Conservation (phyloP, 78 protist species). For the Dictyostelium brefeldianum region DNA sequence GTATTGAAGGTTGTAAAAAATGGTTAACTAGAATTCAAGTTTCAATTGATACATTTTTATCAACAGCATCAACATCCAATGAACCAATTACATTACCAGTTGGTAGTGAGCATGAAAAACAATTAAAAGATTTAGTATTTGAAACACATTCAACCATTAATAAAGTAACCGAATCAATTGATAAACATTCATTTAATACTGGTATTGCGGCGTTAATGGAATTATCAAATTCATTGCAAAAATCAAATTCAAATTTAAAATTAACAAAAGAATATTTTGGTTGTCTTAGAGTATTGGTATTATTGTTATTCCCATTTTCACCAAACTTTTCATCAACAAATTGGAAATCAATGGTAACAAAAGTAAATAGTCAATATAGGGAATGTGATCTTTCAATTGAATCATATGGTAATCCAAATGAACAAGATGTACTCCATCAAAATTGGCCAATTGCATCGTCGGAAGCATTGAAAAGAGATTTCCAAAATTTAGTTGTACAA, state of each 20-base stretch:
- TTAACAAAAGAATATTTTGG: background rate
- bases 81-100: background rate
- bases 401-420: slow-evolving; percentile 19
- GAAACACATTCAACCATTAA: slow-evolving; percentile 23
- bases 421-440: background rate
- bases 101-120: background rate
- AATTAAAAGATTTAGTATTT: slow-evolving; percentile 1
- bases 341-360: slow-evolving; percentile 53
- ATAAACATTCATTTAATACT: slow-evolving; percentile 75
- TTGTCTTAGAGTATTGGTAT: background rate
- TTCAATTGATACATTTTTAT: background rate
- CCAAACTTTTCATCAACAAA: slow-evolving; percentile 74
- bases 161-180: slow-evolving; percentile 22
- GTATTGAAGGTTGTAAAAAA: slow-evolving; percentile 83
- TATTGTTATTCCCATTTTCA: slow-evolving; percentile 83
- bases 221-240: slow-evolving; percentile 50
- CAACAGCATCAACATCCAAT: background rate
- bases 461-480: background rate
- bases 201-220: slow-evolving; percentile 84
- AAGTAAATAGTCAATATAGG: background rate
- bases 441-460: slow-evolving; percentile 36
- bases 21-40: slow-evolving; percentile 78
- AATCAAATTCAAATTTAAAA: background rate
- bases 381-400: background rate
- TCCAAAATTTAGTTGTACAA: slow-evolving; percentile 32